These are phyloP conservation scores for Bassia scoparia DNA, from an alignment of 148 eudicot genomes.

Conservation along the genomic window DNA sequence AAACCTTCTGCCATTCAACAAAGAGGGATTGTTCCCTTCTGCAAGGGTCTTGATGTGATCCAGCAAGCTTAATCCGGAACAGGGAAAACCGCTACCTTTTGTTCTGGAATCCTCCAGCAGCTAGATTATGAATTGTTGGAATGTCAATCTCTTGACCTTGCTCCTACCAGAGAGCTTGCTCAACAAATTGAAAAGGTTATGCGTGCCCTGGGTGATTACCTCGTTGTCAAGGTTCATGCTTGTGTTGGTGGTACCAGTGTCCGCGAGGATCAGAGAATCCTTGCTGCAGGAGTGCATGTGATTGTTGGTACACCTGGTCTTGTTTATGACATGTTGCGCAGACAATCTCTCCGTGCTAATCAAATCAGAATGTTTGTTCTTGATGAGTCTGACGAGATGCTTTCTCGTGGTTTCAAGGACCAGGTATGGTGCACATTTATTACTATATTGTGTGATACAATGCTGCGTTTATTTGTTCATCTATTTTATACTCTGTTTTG, in stretches of 20 bases:
- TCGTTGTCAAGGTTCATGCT: slow-evolving; percentile 71
- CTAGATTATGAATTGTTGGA: slow-evolving; percentile 33
- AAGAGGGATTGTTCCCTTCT: slow-evolving; percentile 36
- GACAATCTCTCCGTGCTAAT: slow-evolving; percentile 58
- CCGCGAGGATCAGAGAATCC: slow-evolving; percentile 65
- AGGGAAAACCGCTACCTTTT: slow-evolving; percentile 37
- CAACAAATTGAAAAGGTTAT: slow-evolving; percentile 43
- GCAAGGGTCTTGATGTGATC: slow-evolving; percentile 33
- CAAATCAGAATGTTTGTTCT: slow-evolving; percentile 63
- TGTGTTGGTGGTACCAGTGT: slow-evolving; percentile 79
- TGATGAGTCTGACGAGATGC: slow-evolving; percentile 82
- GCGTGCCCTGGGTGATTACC: slow-evolving; percentile 52
- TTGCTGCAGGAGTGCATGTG: slow-evolving; percentile 62
- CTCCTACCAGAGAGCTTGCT: slow-evolving; percentile 43
- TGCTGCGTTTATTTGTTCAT: no score
- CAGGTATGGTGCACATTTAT: no score
- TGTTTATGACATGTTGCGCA: slow-evolving; percentile 65
- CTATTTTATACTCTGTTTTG: no score
- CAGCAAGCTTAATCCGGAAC: slow-evolving; percentile 40
- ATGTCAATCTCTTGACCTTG: slow-evolving; percentile 39
- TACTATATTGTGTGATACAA: no score
- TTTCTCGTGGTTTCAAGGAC: slow-evolving; percentile 71
- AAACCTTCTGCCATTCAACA: no score
- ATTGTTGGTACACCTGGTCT: slow-evolving; percentile 78
- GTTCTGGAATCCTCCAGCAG: slow-evolving; percentile 36